A percentile compares a stretch with the other conserved stretches of the same genome.
These are phyloP conservation scores for Citrus medica DNA, from an alignment of 345 rosid species.

Conservation along the genomic window DNA sequence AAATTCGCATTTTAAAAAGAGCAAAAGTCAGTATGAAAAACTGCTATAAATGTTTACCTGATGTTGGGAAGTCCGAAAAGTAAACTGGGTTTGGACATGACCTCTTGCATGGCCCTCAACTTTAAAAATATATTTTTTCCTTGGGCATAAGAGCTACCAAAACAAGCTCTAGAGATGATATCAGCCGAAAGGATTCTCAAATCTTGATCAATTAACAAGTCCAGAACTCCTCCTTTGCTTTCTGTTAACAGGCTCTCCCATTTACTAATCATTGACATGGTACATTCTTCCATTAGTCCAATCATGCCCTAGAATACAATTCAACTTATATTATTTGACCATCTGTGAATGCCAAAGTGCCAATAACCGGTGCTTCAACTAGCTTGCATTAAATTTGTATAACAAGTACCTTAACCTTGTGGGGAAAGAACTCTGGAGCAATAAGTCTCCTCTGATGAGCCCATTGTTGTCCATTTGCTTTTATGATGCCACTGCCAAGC, in stretches of 20 bases:
- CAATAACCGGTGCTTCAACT: no score
- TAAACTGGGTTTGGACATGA: slow-evolving; percentile 16
- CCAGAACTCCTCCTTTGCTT: slow-evolving; percentile 15
- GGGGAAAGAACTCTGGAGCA: slow-evolving; percentile 30
- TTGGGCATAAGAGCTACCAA: slow-evolving; percentile 24
- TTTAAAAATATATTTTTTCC: slow-evolving; percentile 25
- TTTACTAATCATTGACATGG: slow-evolving; percentile 5
- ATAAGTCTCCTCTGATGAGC: slow-evolving; percentile 29
- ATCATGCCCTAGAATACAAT: slow-evolving; percentile 9
- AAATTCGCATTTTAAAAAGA: not conserved
- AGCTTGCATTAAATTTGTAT: no score
- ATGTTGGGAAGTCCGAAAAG: slow-evolving; percentile 18
- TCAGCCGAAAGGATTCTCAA: slow-evolving; percentile 21
- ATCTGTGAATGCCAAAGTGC: no score
- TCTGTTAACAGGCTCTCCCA: slow-evolving; percentile 19
- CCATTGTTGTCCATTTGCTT: slow-evolving; percentile 24
- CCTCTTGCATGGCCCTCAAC: slow-evolving; percentile 16
- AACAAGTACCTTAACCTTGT: slow-evolving; percentile 26
- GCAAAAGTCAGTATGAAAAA: not conserved
- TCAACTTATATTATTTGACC: no score
- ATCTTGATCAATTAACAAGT: slow-evolving; percentile 20
- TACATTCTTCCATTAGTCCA: slow-evolving; percentile 28
- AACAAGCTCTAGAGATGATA: slow-evolving; percentile 31
- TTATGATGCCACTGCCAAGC: slow-evolving; percentile 31
- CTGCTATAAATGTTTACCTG: no score